Conservation (phyloP, 1,284 basidiomycete genomes). For the Trametes sp. region DNA sequence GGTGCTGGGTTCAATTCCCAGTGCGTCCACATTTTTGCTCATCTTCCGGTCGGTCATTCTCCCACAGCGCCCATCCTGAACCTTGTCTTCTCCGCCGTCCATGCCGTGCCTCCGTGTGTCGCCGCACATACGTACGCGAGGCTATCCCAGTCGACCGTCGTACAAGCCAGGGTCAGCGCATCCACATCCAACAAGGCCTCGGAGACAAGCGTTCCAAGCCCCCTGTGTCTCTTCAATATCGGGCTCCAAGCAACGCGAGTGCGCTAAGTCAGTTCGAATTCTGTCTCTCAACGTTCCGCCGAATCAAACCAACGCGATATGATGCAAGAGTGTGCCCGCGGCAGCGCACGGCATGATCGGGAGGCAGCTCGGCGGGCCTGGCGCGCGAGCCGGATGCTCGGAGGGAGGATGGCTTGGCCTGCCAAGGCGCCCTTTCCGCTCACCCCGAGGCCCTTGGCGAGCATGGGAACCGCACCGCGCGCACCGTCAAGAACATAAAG, state of each 20-base stretch:
- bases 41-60: background rate
- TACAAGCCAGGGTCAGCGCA: background rate
- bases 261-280: background rate
- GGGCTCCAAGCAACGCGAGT: background rate
- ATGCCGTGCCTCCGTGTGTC: background rate
- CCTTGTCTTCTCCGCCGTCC: background rate
- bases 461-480: slow-evolving; percentile 25
- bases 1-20: slow-evolving; percentile 46
- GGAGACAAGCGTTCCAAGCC: background rate
- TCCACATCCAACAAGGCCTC: background rate
- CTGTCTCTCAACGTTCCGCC: slow-evolving; percentile 6
- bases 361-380: slow-evolving; percentile 20
- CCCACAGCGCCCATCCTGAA: background rate
- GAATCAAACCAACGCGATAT: slow-evolving; percentile 11
- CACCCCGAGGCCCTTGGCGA: slow-evolving; percentile 29
- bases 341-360: slow-evolving; percentile 18
- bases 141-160: background rate
- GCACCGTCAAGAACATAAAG: slow-evolving; percentile 22
- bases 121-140: background rate
- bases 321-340: slow-evolving; percentile 12
- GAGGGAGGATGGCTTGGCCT: slow-evolving; percentile 30
- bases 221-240: background rate
- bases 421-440: slow-evolving; percentile 28
- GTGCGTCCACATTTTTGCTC: slow-evolving; percentile 37
- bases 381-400: slow-evolving; percentile 7